Percentiles rank a stretch among this genome's conserved stretches.
Evolutionary conservation across 805 yeast species (phyloP).

Genomic region (Millerozyma miso): DNA sequence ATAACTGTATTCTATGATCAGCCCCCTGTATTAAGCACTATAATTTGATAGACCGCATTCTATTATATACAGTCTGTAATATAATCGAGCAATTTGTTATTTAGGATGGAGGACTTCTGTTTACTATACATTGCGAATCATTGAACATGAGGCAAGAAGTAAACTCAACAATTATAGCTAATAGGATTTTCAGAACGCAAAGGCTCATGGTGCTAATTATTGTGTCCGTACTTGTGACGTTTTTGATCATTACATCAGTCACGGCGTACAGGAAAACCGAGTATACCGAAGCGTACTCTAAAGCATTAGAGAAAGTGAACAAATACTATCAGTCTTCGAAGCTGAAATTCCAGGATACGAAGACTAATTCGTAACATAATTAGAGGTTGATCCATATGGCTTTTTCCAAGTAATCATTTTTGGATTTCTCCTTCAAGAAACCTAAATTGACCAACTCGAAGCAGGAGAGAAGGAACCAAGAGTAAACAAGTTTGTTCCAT

Average conservation of each 20-base stretch:
- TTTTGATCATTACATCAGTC: constrained; percentile 24
- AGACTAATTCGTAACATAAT: background rate
- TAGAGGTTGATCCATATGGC: constrained; percentile 65
- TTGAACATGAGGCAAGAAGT: constrained; percentile 6
- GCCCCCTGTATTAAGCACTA: too few species aligned
- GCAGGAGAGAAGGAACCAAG: constrained; percentile 74
- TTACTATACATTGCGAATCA: background rate
- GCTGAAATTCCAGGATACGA: constrained; percentile 7
- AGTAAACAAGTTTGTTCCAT: constrained; percentile 62
- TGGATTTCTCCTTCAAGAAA: constrained; percentile 56
- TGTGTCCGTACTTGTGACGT: constrained; percentile 16
- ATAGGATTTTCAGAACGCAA: constrained; percentile 30
- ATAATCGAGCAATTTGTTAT: too few species aligned
- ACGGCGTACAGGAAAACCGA: constrained; percentile 25
- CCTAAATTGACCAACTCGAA: constrained; percentile 71
- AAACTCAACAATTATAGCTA: constrained; percentile 25
- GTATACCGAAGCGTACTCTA: constrained; percentile 6
- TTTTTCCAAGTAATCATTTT: constrained; percentile 66
- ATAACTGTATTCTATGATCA: too few species aligned
- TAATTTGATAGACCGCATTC: too few species aligned
- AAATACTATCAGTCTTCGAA: constrained; percentile 3
- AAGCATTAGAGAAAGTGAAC: constrained; percentile 9
- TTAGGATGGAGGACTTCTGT: too few species aligned
- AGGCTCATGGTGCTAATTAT: constrained; percentile 21
- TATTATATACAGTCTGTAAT: too few species aligned